Evolutionary conservation across 2,329 filamentous ascomycete genomes (phyloP), one percentile per base, ranked within the genome.

Genomic region (Sarocladiaceae sp.): DNA sequence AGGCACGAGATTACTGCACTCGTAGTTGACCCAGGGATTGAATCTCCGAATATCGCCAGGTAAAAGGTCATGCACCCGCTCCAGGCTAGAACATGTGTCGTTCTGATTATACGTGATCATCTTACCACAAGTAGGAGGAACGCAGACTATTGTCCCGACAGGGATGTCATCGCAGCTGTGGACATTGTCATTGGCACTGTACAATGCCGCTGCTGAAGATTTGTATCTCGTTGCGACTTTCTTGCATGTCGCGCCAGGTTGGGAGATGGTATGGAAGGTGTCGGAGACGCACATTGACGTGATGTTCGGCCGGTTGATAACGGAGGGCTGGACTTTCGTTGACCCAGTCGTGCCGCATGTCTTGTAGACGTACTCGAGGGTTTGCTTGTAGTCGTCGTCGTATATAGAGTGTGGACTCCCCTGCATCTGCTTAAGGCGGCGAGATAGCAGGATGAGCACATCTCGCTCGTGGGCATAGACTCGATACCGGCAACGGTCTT

Each of bases 381-480:
- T n/a, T n/a, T n/a, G n/a, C n/a, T n/a, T n/a, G n/a, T n/a, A n/a
- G n/a, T n/a, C n/a, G n/a, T n/a, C n/a, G n/a, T n/a, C n/a, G n/a
- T n/a, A 59, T 13, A 37, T 51, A 3, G 54, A 57, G 49, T 58
- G 57, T 4, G 35, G 18, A 20, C 52, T 51, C 25, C 10, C 31
- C 40, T 59, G 57, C 54, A 58, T 57, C 52, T 57, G 52, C 25
- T 23, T 18, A 4, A 58, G 53, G 25, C 39, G 40, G 20, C 12
- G 2, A 52, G 22, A 31, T 44, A 57, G 55, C 57, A 59, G 46
- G 44, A 42, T 1, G 57, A 59, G 55, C 56, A 59, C 11, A 58
- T 40, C 33, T 59, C 46, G 15, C 25, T 25, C 11, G 51, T 11
- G 3, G 54, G 52, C 48, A 55, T 55, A n/a, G 52, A 39, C 18